Evolutionary conservation across 164 flowering plant species (phyloP), one percentile per base, ranked within the genome.

Genomic region (Liriodendron chinense): DNA sequence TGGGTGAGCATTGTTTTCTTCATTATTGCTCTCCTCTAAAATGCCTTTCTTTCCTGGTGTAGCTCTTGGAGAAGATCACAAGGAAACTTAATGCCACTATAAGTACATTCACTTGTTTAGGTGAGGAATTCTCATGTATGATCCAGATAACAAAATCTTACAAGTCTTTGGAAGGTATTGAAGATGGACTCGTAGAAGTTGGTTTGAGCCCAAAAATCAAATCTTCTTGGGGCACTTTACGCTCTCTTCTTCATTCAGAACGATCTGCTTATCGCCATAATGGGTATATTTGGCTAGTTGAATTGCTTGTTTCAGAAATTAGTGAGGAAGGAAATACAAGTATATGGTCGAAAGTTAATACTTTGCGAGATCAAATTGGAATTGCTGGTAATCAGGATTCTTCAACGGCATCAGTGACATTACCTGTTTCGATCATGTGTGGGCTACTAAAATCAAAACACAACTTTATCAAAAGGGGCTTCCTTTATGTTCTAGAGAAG

Each of bases 231-330:
- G 87, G 94, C 75, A 96, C 89, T 65, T 82, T 96, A 75, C 99
- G 94, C 85, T 92, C 98, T 78, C 97, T 96, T 83, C 91, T 96
- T 81, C 99, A 96, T 83, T 94, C 99, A 34, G 91, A 91, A 75
- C 88, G 93, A 77, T 73, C 80, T 71, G 78, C 89, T 53, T 91
- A 77, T 73, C 96, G 97, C 20, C 92, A 83, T 70, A 94, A 92
- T 83, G 98, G 98, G 56, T 94, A 92, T 78, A 84, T 84, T 76
- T 96, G 99, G 99, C 82, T 96, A 79, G 90, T 94, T 61, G 97
- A 96, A 78, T 79, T 96, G 83, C 94, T 96, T 65, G 86, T 90
- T 53, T 85, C 91, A n/a, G 98, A 94, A 83, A 89, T 94, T 75
- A 87, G 87, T 68, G 87, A 84, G 77, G 67, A n/a, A 3, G 86